Percentiles rank a stretch among this genome's conserved stretches.
Conservation (phyloP, 2,329 filamentous ascomycete genomes). For the Fusarium scirpi region DNA sequence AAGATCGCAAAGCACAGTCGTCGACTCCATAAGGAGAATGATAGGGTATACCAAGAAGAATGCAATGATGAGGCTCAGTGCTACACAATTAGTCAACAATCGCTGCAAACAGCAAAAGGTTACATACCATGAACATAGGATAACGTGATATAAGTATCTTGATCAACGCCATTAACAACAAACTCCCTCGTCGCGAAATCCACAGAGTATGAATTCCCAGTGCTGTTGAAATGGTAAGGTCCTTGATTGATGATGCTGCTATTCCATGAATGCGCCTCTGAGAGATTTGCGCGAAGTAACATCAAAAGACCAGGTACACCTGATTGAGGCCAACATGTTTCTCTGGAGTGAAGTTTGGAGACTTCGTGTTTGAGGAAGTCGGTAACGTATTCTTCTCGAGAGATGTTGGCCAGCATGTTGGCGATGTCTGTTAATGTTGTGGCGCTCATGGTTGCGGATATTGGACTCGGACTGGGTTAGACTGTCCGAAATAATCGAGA, state of each 20-base stretch:
- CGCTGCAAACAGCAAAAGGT: rapidly evolving
- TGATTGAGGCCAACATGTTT: slow-evolving; percentile 17
- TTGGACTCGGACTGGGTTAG: not conserved
- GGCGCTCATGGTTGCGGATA: not conserved
- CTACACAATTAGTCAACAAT: not conserved
- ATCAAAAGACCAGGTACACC: slow-evolving; percentile 3
- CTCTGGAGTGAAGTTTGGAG: not conserved
- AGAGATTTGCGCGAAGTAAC: not conserved
- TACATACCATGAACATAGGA: slow-evolving; percentile 9
- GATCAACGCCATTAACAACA: slow-evolving; percentile 10
- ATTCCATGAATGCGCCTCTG: not conserved
- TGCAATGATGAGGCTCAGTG: not conserved
- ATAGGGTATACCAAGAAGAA: slow-evolving; percentile 14
- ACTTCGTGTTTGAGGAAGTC: slow-evolving; percentile 18
- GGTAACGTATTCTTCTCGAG: not conserved
- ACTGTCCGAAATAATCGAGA: too few relatives aligned
- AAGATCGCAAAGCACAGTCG: slow-evolving; percentile 12
- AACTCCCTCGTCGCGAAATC: not conserved
- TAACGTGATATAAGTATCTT: slow-evolving; percentile 1
- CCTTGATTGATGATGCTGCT: not conserved
- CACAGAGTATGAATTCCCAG: not conserved
- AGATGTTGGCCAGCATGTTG: not conserved
- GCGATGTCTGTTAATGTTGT: not conserved
- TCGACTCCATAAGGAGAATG: slow-evolving; percentile 10
- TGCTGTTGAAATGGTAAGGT: not conserved